These are phyloP conservation scores for Coix lacrymajobi DNA, from an alignment of 176 grass and related monocot genomes.

Conservation along the genomic window DNA sequence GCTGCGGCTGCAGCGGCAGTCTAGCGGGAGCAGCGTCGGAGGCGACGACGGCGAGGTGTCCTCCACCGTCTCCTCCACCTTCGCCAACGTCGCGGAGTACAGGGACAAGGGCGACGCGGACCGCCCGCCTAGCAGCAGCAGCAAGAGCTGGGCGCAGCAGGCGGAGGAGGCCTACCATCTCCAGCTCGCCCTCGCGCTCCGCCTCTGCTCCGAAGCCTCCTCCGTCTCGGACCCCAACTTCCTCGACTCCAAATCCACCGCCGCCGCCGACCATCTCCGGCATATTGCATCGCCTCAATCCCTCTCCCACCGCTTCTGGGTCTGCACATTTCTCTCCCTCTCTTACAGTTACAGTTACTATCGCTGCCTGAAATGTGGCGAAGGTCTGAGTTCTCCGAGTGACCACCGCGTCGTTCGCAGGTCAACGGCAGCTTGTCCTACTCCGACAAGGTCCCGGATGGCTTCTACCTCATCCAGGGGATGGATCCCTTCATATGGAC, in stretches of 20 bases:
- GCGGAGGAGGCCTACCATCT: constrained; percentile 89
- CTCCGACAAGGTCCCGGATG: constrained; percentile 65
- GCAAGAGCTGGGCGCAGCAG: constrained; percentile 96
- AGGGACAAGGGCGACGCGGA: constrained; percentile 19
- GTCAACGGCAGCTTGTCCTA: constrained; percentile 76
- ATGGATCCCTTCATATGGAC: constrained; percentile 88
- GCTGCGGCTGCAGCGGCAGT: constrained; percentile 49
- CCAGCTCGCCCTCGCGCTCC: constrained; percentile 81
- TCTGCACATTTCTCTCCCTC: constrained; percentile 22
- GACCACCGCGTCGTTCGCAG: constrained; percentile 24
- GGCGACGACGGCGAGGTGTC: constrained; percentile 33
- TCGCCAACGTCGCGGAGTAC: constrained; percentile 1
- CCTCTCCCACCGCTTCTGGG: constrained; percentile 79
- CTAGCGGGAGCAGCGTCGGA: constrained; percentile 63
- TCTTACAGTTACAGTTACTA: not conserved
- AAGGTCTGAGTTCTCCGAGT: not conserved
- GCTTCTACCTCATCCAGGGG: constrained; percentile 80
- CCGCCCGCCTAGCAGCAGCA: constrained; percentile 9
- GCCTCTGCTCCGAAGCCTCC: constrained; percentile 77
- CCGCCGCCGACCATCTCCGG: constrained; percentile 28
- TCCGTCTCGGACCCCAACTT: constrained; percentile 60
- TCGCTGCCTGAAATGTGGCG: not conserved
- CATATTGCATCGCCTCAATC: constrained; percentile 33
- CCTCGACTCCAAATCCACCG: constrained; percentile 37
- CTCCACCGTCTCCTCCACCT: constrained; percentile 28